These are phyloP conservation scores for Pyrus pyrifolia DNA, from an alignment of 306 rosid species.

Conservation along the genomic window DNA sequence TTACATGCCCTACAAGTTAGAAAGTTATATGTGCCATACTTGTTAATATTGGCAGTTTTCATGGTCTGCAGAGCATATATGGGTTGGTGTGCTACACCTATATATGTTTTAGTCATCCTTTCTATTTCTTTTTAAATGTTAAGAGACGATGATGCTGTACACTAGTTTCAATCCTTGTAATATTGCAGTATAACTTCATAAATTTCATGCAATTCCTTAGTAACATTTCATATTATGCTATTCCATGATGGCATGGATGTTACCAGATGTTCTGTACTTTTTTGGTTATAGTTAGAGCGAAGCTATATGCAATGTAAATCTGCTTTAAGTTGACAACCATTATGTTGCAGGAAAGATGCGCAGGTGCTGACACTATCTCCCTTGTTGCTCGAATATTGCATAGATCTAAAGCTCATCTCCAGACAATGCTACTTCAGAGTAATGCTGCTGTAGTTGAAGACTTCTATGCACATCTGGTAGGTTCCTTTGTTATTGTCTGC, in stretches of 20 bases:
- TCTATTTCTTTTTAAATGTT: no score
- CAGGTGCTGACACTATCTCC: constrained; percentile 77
- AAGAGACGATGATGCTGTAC: not conserved
- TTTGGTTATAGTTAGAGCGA: not conserved
- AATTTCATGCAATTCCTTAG: not conserved
- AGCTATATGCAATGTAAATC: constrained; percentile 17
- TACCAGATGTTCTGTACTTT: not conserved
- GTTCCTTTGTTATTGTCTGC: constrained; percentile 11
- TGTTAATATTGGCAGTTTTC: not conserved
- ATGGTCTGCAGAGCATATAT: not conserved
- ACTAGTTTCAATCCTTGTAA: not conserved
- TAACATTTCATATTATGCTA: not conserved
- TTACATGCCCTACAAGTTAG: not conserved
- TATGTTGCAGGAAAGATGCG: constrained; percentile 87
- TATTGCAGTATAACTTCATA: not conserved
- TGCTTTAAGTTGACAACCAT: constrained; percentile 16
- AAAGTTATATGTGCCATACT: not conserved
- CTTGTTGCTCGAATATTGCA: constrained; percentile 77
- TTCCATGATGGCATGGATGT: not conserved
- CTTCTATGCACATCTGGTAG: constrained; percentile 83
- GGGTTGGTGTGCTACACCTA: not conserved
- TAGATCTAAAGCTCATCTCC: constrained; percentile 84
- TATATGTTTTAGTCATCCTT: not conserved
- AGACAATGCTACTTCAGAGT: constrained; percentile 81
- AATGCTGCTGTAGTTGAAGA: constrained; percentile 82